phyloP scores from a whole-genome alignment of 495 filamentous ascomycete species.

The Talaromyces wortmannii region DNA sequence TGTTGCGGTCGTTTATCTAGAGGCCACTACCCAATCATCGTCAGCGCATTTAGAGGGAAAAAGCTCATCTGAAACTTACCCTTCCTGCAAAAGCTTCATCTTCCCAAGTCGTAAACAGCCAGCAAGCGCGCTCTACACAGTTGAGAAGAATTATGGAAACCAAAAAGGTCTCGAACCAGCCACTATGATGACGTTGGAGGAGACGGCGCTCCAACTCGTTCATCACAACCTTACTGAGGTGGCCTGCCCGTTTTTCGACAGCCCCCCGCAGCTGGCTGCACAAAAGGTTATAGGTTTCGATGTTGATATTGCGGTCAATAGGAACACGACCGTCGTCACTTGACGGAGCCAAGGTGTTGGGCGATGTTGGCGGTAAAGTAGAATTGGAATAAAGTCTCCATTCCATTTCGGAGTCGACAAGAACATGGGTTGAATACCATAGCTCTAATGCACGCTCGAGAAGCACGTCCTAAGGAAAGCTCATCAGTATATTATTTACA shows the following conservation, averaged over 20 bases:
- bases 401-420: slow-evolving; percentile 57
- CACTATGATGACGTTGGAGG: slow-evolving; percentile 65
- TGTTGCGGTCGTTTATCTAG: slow-evolving; percentile 58
- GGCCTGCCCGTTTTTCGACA: slow-evolving; percentile 62
- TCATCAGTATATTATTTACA: neutral
- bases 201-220: slow-evolving; percentile 68
- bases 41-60: neutral
- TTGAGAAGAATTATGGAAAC: slow-evolving; percentile 67
- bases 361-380: slow-evolving; percentile 33
- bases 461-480: slow-evolving; percentile 42
- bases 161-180: slow-evolving; percentile 69
- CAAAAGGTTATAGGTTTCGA: slow-evolving; percentile 45
- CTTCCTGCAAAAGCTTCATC: slow-evolving; percentile 43
- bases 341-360: slow-evolving; percentile 30
- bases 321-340: slow-evolving; percentile 37
- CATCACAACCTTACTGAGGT: slow-evolving; percentile 60
- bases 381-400: slow-evolving; percentile 58
- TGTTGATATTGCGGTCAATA: slow-evolving; percentile 35
- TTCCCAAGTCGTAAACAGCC: slow-evolving; percentile 72
- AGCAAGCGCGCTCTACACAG: slow-evolving; percentile 78
- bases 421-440: slow-evolving; percentile 68
- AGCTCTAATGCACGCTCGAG: slow-evolving; percentile 64
- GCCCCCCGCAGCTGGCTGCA: slow-evolving; percentile 67
- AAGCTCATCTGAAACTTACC: slow-evolving; percentile 13
- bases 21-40: slow-evolving; percentile 48